A percentile compares a stretch with the other conserved stretches of the same genome.
These are phyloP conservation scores for Zygotorulaspora sp. DNA, from an alignment of 805 yeast genomes.

Conservation along the genomic window DNA sequence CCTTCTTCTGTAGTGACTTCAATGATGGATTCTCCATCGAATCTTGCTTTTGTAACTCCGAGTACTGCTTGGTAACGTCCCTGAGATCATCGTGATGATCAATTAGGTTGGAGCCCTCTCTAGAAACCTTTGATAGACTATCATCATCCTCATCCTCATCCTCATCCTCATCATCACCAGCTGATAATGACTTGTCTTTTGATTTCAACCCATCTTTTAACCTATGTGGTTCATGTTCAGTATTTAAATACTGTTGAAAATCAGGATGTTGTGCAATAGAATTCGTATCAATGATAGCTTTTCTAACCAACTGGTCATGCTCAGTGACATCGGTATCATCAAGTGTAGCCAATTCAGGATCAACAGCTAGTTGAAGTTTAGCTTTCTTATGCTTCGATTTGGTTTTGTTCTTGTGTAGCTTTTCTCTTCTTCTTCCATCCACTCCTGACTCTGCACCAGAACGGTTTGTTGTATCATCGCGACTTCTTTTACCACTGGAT, in stretches of 20 bases:
- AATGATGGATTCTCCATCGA: slow-evolving; percentile 13
- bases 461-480: slow-evolving; percentile 13
- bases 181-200: slow-evolving; percentile 10
- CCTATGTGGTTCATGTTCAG: slow-evolving; percentile 26
- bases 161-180: slow-evolving; percentile 4
- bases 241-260: slow-evolving; percentile 35
- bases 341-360: slow-evolving; percentile 52
- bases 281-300: slow-evolving; percentile 65
- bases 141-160: slow-evolving; percentile 10
- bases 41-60: slow-evolving; percentile 17
- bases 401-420: slow-evolving; percentile 17
- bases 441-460: background rate
- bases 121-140: slow-evolving; percentile 10
- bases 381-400: slow-evolving; percentile 18
- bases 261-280: slow-evolving; percentile 49
- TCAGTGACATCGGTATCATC: slow-evolving; percentile 43
- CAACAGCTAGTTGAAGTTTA: slow-evolving; percentile 41
- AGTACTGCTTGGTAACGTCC: slow-evolving; percentile 14
- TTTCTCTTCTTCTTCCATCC: slow-evolving; percentile 7
- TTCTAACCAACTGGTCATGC: slow-evolving; percentile 63
- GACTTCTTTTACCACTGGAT: slow-evolving; percentile 18
- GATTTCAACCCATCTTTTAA: slow-evolving; percentile 9
- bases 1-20: slow-evolving; percentile 13
- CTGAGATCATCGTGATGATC: slow-evolving; percentile 14
- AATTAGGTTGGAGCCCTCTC: slow-evolving; percentile 8